Conservation (phyloP, 2,329 filamentous ascomycete species). For the Erysiphe pulchra region DNA sequence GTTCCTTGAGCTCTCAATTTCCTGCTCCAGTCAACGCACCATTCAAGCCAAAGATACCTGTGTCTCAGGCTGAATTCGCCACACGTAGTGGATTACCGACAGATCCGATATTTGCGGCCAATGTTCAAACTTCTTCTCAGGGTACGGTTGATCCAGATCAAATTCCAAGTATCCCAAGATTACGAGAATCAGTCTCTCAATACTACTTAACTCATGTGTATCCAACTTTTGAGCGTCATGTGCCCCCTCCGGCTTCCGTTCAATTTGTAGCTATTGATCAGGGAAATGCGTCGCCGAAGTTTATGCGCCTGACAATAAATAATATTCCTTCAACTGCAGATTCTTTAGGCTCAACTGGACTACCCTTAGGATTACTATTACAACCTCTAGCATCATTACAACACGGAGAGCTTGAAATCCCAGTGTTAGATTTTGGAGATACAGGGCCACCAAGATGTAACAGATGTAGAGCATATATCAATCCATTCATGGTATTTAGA, state of each 20-base stretch:
- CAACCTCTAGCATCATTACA: conserved; percentile 71
- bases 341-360: conserved; percentile 49
- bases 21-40: conserved; percentile 28
- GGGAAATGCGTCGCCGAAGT: conserved; percentile 88
- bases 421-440: conserved; percentile 87
- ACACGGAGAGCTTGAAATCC: conserved; percentile 64
- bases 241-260: conserved; percentile 67
- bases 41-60: conserved; percentile 20
- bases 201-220: conserved; percentile 76
- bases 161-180: conserved; percentile 69
- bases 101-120: conserved; percentile 14
- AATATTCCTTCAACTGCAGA: conserved; percentile 71
- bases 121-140: conserved; percentile 35
- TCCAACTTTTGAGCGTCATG: conserved; percentile 81
- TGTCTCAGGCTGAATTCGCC: conserved; percentile 21
- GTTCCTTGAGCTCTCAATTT: conserved; percentile 32
- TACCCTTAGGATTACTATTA: conserved; percentile 68
- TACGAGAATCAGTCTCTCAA: conserved; percentile 57
- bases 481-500: conserved; percentile 95
- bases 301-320: conserved; percentile 73
- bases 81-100: conserved; percentile 17
- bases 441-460: conserved; percentile 71
- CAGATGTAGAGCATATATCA: conserved; percentile 87
- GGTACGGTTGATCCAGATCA: conserved; percentile 71
- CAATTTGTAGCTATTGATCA: conserved; percentile 91